A percentile compares a stretch with the other conserved stretches of the same genome.
Evolutionary conservation across 768 basidiomycete species (phyloP).

Genomic region (Hygrophoropsis aurantiaca): DNA sequence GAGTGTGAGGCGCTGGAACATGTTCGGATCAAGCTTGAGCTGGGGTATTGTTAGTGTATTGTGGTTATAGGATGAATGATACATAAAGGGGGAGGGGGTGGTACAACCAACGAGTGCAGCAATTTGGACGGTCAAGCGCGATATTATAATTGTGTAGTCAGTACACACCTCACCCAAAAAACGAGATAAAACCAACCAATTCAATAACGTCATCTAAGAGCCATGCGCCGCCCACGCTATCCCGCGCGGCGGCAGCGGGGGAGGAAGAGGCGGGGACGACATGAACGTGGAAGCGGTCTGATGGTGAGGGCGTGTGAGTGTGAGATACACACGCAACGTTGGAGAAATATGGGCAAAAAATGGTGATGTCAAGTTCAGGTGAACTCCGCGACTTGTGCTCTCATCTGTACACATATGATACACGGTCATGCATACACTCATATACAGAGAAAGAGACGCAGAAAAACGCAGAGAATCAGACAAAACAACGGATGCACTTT

Average conservation of each 20-base stretch:
- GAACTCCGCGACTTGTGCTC: too few species aligned
- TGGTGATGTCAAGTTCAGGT: too few species aligned
- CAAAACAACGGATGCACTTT: not conserved
- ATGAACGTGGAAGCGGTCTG: constrained; percentile 95
- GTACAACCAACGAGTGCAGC: not conserved
- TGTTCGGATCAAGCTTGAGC: constrained; percentile 58
- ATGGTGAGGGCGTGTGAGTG: not conserved
- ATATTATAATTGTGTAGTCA: not conserved
- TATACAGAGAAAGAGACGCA: too few species aligned
- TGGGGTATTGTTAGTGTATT: constrained; percentile 34
- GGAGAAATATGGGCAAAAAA: not conserved
- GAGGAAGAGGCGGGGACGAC: constrained; percentile 81
- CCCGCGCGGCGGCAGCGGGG: constrained; percentile 56
- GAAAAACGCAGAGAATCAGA: too few species aligned
- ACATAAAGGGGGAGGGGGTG: not conserved
- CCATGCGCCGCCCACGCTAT: constrained; percentile 89
- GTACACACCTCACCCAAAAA: not conserved
- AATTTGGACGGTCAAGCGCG: not conserved
- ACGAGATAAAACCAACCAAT: constrained; percentile 50
- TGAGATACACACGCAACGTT: not conserved
- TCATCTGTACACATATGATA: too few species aligned
- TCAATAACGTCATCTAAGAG: constrained; percentile 90
- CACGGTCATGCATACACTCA: too few species aligned
- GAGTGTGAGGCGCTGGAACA: constrained; percentile 72
- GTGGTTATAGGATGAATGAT: constrained; percentile 1